Percentiles rank a stretch among this genome's conserved stretches.
phyloP scores from a whole-genome alignment of 495 filamentous ascomycete genomes.

The Trichocladium antarcticum region DNA sequence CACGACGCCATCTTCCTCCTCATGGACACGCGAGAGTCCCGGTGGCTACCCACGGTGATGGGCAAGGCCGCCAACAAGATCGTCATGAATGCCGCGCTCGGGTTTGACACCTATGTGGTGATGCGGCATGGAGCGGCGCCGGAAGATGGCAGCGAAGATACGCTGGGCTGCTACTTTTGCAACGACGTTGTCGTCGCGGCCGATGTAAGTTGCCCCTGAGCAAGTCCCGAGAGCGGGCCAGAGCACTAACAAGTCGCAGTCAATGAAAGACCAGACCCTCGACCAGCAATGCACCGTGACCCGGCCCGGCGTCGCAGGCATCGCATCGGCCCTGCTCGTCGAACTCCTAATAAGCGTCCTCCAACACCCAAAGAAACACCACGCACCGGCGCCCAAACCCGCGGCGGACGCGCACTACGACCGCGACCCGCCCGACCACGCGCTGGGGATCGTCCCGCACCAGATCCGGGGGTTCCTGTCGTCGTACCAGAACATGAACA shows the following conservation, averaged over 20 bases:
- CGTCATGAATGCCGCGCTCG: constrained; percentile 90
- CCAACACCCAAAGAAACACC: constrained; percentile 64
- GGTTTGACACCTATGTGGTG: constrained; percentile 92
- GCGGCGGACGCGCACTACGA: constrained; percentile 34
- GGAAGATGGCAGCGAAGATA: constrained; percentile 41
- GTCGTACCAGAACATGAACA: constrained; percentile 69
- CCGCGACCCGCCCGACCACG: constrained; percentile 50
- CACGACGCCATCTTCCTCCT: constrained; percentile 92
- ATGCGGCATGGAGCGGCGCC: constrained; percentile 77
- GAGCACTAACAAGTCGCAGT: constrained; percentile 50
- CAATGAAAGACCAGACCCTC: constrained; percentile 81
- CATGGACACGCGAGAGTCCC: constrained; percentile 90
- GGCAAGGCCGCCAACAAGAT: constrained; percentile 86
- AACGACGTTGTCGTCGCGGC: constrained; percentile 93
- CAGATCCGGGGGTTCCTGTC: constrained; percentile 88
- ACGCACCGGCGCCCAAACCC: constrained; percentile 42
- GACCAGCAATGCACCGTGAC: constrained; percentile 99
- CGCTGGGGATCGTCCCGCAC: constrained; percentile 82
- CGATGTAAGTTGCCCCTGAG: constrained; percentile 55
- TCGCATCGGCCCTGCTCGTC: constrained; percentile 85
- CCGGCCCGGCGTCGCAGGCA: constrained; percentile 79
- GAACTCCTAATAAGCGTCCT: constrained; percentile 79
- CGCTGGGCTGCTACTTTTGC: constrained; percentile 94
- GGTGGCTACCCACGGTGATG: constrained; percentile 97
- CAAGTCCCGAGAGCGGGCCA: background rate